Percentiles rank a stretch among this genome's conserved stretches.
Conservation (phyloP, 2,329 filamentous ascomycete genomes). For the Epichloe festucae region DNA sequence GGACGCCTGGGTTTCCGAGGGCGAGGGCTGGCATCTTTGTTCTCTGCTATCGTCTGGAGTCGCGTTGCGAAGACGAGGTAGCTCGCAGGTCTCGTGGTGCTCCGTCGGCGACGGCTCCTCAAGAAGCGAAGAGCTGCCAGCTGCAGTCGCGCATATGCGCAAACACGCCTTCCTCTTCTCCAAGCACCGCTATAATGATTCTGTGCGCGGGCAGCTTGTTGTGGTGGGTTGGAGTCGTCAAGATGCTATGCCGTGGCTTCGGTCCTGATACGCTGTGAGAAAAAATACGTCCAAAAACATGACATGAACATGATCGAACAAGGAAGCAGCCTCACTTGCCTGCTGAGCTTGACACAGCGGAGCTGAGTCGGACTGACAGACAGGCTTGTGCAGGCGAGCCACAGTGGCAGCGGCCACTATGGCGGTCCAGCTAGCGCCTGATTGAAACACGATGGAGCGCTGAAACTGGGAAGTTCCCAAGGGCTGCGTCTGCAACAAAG, state of each 20-base stretch:
- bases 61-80: neutral
- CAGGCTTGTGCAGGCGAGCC: neutral
- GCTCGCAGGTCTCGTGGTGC: neutral
- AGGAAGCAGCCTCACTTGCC: neutral
- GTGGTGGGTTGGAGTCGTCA: neutral
- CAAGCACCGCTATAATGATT: neutral
- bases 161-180: neutral
- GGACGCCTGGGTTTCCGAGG: constrained; percentile 32
- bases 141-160: neutral
- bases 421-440: too few relatives aligned
- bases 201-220: neutral
- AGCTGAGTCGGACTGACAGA: neutral
- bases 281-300: neutral
- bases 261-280: neutral
- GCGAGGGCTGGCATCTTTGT: constrained; percentile 38
- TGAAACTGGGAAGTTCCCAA: neutral
- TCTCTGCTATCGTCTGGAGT: neutral
- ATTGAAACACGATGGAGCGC: neutral
- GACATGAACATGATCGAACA: neutral
- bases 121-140: neutral
- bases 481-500: too few relatives aligned
- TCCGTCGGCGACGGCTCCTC: neutral
- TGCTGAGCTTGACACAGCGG: neutral
- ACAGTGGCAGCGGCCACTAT: neutral
- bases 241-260: neutral